Base-by-base conservation (phyloP, 352 stramenopile species). In the Globisporangium nunn region DNA sequence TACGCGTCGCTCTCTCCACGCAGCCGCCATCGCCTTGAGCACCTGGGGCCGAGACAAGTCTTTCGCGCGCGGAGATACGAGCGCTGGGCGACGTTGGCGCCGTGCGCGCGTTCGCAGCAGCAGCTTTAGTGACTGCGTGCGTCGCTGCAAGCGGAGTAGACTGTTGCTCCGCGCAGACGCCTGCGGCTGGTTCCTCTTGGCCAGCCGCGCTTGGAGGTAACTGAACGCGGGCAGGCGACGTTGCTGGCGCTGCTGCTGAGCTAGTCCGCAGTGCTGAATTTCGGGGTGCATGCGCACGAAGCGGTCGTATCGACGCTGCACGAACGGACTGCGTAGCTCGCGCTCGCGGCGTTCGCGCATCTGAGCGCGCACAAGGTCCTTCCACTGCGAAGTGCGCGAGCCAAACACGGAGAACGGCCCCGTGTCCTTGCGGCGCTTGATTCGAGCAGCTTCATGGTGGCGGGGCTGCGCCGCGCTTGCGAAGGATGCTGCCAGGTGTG, bases 241-340 rank as follows among this genome's bases (percentile, higher is more conserved):
- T 4, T 30, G 60, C 4, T 50, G 49, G 8, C 11, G 46, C 6
- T 30, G 29, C 17, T 40, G 10, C 30, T 33, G 37, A 10, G 46
- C 12, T 4, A 71, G 52, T 5, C 60, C 64, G 30, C 55, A 61
- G 37, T 64, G 54, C 18, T 49, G 17, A 6, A 70, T 6, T 6
- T 72, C 45, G 0, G 66, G 66, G n/a, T 58, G 55, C 47, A 55
- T n/a, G 30, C 50, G 60, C 33, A 70, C 50, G 30, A 73, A 73
- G 7, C 35, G 41, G 7, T 57, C 46, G 53, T 70, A 70, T 33
- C 50, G 46, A 35, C 54, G 52, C n/a, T 58, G 58, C 11, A 73
- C 66, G 18, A 73, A 73, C 12, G 66, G 55, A 49, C 66, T 68
- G 15, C 50, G 54, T n/a, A 23, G 46, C 14, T 40, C 41, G 18